Percentiles rank a stretch among this genome's conserved stretches.
These are phyloP conservation scores for Candida ipomoeae DNA, from an alignment of 805 yeast species.

Conservation along the genomic window DNA sequence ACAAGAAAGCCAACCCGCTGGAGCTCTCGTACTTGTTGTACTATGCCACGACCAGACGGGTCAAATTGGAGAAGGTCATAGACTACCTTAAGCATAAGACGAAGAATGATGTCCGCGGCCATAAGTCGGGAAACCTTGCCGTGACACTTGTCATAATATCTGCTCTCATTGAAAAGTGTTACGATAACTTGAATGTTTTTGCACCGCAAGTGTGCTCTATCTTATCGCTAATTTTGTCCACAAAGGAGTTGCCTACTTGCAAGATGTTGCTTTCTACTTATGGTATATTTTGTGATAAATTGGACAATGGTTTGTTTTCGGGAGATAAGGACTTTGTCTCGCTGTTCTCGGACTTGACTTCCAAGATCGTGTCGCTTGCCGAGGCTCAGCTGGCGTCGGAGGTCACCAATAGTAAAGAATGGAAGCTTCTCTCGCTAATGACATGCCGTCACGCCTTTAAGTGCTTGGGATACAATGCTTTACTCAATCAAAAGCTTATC, in stretches of 20 bases:
- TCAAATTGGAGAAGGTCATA: slow-evolving; percentile 85
- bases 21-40: slow-evolving; percentile 84
- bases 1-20: slow-evolving; percentile 88
- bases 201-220: slow-evolving; percentile 66
- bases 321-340: slow-evolving; percentile 60
- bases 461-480: slow-evolving; percentile 33
- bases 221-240: slow-evolving; percentile 45
- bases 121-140: slow-evolving; percentile 71
- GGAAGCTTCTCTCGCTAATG: slow-evolving; percentile 42
- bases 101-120: slow-evolving; percentile 52
- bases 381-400: slow-evolving; percentile 12
- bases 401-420: slow-evolving; percentile 36
- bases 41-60: slow-evolving; percentile 86
- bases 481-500: slow-evolving; percentile 27
- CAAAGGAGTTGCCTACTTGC: slow-evolving; percentile 59
- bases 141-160: slow-evolving; percentile 72
- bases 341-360: slow-evolving; percentile 31
- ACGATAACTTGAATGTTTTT: slow-evolving; percentile 79
- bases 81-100: slow-evolving; percentile 62
- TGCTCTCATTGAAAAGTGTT: slow-evolving; percentile 69
- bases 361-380: slow-evolving; percentile 16
- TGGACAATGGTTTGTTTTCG: slow-evolving; percentile 56
- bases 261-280: slow-evolving; percentile 50
- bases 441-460: slow-evolving; percentile 37
- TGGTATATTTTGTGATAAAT: slow-evolving; percentile 33